Evolutionary conservation across 345 rosid species (phyloP).

Genomic region (thale cress (Arabidopsis thaliana)): DNA sequence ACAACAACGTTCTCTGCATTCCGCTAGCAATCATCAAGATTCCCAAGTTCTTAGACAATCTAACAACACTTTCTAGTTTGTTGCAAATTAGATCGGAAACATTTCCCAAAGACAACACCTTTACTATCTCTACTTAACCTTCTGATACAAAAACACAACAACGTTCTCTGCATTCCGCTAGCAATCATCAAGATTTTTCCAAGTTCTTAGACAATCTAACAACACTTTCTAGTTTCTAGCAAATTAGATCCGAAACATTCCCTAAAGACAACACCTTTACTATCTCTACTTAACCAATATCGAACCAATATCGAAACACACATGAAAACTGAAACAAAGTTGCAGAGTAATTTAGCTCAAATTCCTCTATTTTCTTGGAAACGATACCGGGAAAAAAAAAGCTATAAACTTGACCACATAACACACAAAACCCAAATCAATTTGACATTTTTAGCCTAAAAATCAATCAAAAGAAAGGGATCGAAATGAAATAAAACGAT

Average conservation of each 20-base stretch:
- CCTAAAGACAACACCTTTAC: neutral
- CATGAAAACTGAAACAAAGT: neutral
- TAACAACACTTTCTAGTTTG: too few species aligned
- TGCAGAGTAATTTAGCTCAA: neutral
- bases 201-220: conserved; percentile 24
- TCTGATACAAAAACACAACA: too few species aligned
- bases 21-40: conserved; percentile 34
- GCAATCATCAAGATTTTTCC: conserved; percentile 48
- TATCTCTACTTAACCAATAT: neutral
- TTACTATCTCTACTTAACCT: neutral
- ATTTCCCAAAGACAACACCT: neutral
- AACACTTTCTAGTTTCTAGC: neutral
- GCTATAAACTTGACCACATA: neutral
- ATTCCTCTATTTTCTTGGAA: neutral
- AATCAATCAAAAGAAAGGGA: conserved; percentile 23
- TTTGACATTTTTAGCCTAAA: neutral
- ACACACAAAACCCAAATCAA: conserved; percentile 5
- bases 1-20: too few species aligned
- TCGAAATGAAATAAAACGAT: neutral
- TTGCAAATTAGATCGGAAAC: neutral
- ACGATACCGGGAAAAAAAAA: too few species aligned
- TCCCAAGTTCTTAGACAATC: conserved; percentile 44
- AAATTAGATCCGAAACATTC: neutral
- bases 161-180: too few species aligned
- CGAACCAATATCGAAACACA: neutral